Evolutionary conservation across 805 yeast species (phyloP).

Genomic region (Isabelozyma gotoi): DNA sequence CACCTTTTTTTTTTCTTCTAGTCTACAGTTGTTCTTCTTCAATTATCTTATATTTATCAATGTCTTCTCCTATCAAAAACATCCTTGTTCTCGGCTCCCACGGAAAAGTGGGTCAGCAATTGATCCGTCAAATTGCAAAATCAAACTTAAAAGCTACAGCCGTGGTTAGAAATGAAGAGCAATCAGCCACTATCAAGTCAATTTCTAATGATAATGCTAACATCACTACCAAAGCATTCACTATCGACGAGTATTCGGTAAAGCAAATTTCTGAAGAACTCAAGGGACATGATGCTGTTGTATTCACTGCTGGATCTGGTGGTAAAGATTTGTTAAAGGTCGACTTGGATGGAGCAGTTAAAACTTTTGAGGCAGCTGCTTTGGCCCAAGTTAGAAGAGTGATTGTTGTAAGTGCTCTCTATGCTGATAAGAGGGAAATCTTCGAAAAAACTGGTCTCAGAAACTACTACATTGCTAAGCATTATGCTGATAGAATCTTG

Average conservation of each 20-base stretch:
- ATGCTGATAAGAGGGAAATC: constrained; percentile 50
- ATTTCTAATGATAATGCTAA: constrained; percentile 29
- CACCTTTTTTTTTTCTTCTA: no score
- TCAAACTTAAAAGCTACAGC: constrained; percentile 28
- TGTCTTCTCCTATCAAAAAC: background rate
- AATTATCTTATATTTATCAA: background rate
- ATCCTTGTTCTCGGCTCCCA: constrained; percentile 54
- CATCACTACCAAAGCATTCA: constrained; percentile 34
- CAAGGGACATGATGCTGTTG: constrained; percentile 53
- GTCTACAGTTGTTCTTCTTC: no score
- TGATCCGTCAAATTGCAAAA: constrained; percentile 35
- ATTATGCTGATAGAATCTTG: constrained; percentile 53
- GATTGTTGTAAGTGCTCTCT: constrained; percentile 55
- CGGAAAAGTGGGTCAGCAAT: constrained; percentile 55
- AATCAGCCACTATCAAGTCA: constrained; percentile 36
- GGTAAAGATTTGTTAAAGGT: constrained; percentile 53
- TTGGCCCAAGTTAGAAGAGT: constrained; percentile 43
- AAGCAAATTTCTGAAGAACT: constrained; percentile 35
- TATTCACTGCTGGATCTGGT: constrained; percentile 63
- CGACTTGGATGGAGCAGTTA: constrained; percentile 64
- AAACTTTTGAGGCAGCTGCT: constrained; percentile 54
- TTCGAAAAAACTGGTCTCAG: constrained; percentile 38
- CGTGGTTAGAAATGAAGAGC: constrained; percentile 48
- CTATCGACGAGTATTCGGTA: constrained; percentile 35
- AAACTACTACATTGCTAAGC: constrained; percentile 59